These are phyloP conservation scores for Cordyceps cicadae DNA, from an alignment of 2,329 filamentous ascomycete genomes.

Conservation along the genomic window DNA sequence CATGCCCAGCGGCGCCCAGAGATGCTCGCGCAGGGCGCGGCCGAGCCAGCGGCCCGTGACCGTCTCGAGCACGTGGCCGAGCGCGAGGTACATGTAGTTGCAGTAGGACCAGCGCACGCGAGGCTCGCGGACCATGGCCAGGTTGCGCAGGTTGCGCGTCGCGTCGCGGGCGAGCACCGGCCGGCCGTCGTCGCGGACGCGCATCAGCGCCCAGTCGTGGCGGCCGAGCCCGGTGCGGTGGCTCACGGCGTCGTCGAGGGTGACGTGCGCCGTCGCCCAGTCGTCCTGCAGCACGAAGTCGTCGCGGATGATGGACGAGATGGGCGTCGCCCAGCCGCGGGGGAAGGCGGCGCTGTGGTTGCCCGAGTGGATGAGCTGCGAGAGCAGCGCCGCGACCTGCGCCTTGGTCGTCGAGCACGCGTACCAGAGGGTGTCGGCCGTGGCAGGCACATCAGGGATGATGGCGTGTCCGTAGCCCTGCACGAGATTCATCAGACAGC, in stretches of 20 bases:
- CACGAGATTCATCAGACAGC: background rate
- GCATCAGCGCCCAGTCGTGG: background rate
- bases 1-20: slow-evolving; percentile 25
- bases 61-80: slow-evolving; percentile 32
- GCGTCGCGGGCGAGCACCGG: background rate
- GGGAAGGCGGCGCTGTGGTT: background rate
- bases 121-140: slow-evolving; percentile 32
- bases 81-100: slow-evolving; percentile 37
- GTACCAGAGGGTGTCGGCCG: background rate
- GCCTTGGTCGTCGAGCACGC: background rate
- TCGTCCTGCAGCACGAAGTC: slow-evolving; percentile 43
- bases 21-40: slow-evolving; percentile 25
- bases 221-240: slow-evolving; percentile 37
- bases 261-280: slow-evolving; percentile 39
- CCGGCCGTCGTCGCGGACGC: background rate
- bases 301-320: slow-evolving; percentile 38
- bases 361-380: background rate
- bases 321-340: slow-evolving; percentile 37
- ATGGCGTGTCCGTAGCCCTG: background rate
- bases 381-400: background rate
- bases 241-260: slow-evolving; percentile 44
- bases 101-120: slow-evolving; percentile 35
- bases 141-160: slow-evolving; percentile 25
- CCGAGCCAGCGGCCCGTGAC: slow-evolving; percentile 24
- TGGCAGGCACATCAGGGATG: background rate